Evolutionary conservation across 768 basidiomycete genomes (phyloP), one percentile per base, ranked within the genome.

Genomic region (Omphalotus guepiniiformis): DNA sequence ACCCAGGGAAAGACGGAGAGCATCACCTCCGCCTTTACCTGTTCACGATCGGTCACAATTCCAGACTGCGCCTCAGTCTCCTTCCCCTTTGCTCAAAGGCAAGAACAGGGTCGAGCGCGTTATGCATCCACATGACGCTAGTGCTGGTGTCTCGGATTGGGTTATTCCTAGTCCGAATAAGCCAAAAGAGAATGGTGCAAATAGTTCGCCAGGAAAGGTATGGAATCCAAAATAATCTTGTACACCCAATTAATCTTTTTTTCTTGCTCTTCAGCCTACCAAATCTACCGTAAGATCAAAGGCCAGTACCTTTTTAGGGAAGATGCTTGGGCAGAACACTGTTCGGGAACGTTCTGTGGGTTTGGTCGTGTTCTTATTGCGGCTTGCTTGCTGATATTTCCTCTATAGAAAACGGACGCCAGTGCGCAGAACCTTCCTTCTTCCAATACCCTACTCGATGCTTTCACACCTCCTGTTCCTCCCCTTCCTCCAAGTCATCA

Each of bases 281-380:
- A 88, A 78, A 61, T 75, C 79, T 9, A 81, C 87, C 5, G 82
- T 91, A 48, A 69, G 86, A 52, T 76, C 80, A 29, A 91, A 88
- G 62, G 88, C 87, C n/a, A 85, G 78, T 56, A 85, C 85, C 38
- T 82, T 92, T 60, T 71, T 85, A 53, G 87, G 86, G 2, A 89
- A 83, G 65, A 84, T 92, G 82, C 66, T 84, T 30, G 86, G 87
- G 3, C 77, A 83, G 55, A 44, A 53, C 39, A 75, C 75, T 26
- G 73, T 79, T 25, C 74, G 85, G 40, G 85, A 88, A 61, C 79
- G 84, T 64, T 82, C 81, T 45, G 86, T 88, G 64, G 61, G 75
- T 63, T 53, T 41, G 36, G 29, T 52, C 19, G 6, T 49, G 22
- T 45, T 47, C 30, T 39, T 22, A 47, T 52, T 39, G 45, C 47